Conservation (phyloP, 306 rosid genomes). For the Lathyrus oleraceus region DNA sequence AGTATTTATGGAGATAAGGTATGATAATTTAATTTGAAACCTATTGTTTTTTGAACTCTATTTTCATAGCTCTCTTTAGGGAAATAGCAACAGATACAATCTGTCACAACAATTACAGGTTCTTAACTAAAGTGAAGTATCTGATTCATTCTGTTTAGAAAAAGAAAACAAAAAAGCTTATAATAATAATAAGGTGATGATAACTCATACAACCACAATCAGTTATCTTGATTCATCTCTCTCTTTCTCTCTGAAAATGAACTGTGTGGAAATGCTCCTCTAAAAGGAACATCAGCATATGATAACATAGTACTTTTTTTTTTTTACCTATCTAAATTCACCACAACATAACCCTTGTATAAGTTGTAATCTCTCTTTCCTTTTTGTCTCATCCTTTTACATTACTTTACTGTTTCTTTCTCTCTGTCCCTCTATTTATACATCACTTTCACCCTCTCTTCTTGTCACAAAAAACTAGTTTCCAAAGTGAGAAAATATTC, state of each 20-base stretch:
- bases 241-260: slow-evolving; percentile 36
- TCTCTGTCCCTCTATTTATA: slow-evolving; percentile 55
- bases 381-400: slow-evolving; percentile 51
- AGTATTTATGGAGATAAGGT: not conserved
- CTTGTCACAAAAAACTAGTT: slow-evolving; percentile 9
- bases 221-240: slow-evolving; percentile 38
- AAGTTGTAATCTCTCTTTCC: slow-evolving; percentile 36
- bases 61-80: not conserved
- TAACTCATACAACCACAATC: slow-evolving; percentile 47
- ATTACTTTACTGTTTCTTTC: slow-evolving; percentile 51
- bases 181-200: slow-evolving; percentile 50
- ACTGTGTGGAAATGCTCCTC: slow-evolving; percentile 60
- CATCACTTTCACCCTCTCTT: slow-evolving; percentile 27
- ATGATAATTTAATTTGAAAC: not conserved
- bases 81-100: not conserved
- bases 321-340: slow-evolving; percentile 45
- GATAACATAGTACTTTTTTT: slow-evolving; percentile 39
- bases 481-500: not conserved
- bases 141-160: slow-evolving; percentile 43
- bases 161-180: slow-evolving; percentile 22
- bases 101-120: slow-evolving; percentile 19
- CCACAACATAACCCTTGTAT: slow-evolving; percentile 15
- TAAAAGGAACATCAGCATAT: slow-evolving; percentile 60
- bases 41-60: not conserved
- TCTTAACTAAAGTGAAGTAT: slow-evolving; percentile 8